These are phyloP conservation scores for Penicillium daleae DNA, from an alignment of 495 filamentous ascomycete species.

Conservation along the genomic window DNA sequence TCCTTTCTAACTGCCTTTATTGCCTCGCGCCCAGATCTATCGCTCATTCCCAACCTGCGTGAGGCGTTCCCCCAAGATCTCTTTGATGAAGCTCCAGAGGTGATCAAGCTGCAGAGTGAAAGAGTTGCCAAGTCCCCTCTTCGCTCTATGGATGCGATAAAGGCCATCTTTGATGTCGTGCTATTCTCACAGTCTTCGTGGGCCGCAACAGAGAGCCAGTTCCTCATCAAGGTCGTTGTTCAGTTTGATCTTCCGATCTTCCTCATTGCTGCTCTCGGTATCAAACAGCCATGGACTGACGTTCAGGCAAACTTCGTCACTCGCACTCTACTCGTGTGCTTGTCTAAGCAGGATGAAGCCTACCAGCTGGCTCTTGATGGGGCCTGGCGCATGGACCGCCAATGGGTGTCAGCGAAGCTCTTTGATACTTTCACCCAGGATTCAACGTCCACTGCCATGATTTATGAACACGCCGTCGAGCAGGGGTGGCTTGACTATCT, in stretches of 20 bases:
- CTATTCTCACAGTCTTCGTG: slow-evolving; percentile 67
- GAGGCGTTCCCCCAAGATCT: slow-evolving; percentile 76
- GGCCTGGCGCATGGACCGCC: slow-evolving; percentile 83
- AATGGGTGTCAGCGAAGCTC: slow-evolving; percentile 79
- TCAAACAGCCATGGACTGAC: slow-evolving; percentile 66
- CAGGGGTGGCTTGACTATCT: slow-evolving; percentile 84
- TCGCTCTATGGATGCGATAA: slow-evolving; percentile 84
- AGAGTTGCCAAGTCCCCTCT: slow-evolving; percentile 82
- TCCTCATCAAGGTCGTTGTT: slow-evolving; percentile 56
- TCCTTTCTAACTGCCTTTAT: slow-evolving; percentile 86
- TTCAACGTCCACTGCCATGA: slow-evolving; percentile 72
- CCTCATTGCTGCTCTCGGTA: slow-evolving; percentile 72
- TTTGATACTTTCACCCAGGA: slow-evolving; percentile 77
- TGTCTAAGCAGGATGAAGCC: slow-evolving; percentile 65
- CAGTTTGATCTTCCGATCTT: slow-evolving; percentile 66
- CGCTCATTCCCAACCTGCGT: slow-evolving; percentile 78
- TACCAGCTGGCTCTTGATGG: slow-evolving; percentile 85
- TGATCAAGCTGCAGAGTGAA: slow-evolving; percentile 70
- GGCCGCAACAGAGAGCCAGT: slow-evolving; percentile 66
- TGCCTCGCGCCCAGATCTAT: slow-evolving; percentile 76
- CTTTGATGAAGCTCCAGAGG: slow-evolving; percentile 71
- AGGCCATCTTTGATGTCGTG: slow-evolving; percentile 77
- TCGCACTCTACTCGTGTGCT: slow-evolving; percentile 62
- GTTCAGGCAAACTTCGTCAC: slow-evolving; percentile 66
- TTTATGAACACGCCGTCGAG: slow-evolving; percentile 79